These are phyloP conservation scores for Epichloe typhina DNA, from an alignment of 2,329 filamentous ascomycete species.

Conservation along the genomic window DNA sequence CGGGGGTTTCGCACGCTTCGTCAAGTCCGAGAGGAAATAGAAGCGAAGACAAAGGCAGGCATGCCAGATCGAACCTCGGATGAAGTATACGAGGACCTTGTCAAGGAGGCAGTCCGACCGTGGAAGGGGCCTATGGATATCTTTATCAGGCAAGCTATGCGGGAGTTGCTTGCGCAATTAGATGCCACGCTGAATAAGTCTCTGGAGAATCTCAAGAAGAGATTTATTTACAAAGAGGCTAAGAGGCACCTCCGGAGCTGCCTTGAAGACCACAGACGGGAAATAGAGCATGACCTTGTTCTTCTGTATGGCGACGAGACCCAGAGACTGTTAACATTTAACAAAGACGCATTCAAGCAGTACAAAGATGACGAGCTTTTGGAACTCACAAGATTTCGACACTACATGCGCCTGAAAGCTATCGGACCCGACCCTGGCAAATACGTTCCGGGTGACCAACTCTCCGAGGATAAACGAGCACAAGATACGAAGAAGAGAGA, in stretches of 20 bases:
- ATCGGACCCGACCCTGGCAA: constrained; percentile 14
- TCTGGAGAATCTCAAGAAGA: constrained; percentile 31
- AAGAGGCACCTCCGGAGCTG: constrained; percentile 29
- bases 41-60: constrained; percentile 39
- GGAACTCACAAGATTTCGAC: constrained; percentile 33
- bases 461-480: constrained; percentile 34
- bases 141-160: constrained; percentile 34
- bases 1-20: constrained; percentile 31
- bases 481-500: constrained; percentile 31
- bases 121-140: constrained; percentile 42
- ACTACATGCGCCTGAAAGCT: constrained; percentile 34
- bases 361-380: constrained; percentile 33
- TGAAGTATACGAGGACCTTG: constrained; percentile 46
- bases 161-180: constrained; percentile 33
- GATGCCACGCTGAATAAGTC: constrained; percentile 32
- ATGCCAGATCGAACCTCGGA: constrained; percentile 46
- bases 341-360: constrained; percentile 32
- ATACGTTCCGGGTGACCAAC: constrained; percentile 5
- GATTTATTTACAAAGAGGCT: constrained; percentile 36
- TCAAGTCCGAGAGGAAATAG: constrained; percentile 41
- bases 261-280: constrained; percentile 24
- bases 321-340: constrained; percentile 44
- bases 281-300: constrained; percentile 24
- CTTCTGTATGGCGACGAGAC: constrained; percentile 40
- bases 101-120: constrained; percentile 39